These are phyloP conservation scores for Lentinula edodes DNA, from an alignment of 768 basidiomycete species.

Conservation along the genomic window DNA sequence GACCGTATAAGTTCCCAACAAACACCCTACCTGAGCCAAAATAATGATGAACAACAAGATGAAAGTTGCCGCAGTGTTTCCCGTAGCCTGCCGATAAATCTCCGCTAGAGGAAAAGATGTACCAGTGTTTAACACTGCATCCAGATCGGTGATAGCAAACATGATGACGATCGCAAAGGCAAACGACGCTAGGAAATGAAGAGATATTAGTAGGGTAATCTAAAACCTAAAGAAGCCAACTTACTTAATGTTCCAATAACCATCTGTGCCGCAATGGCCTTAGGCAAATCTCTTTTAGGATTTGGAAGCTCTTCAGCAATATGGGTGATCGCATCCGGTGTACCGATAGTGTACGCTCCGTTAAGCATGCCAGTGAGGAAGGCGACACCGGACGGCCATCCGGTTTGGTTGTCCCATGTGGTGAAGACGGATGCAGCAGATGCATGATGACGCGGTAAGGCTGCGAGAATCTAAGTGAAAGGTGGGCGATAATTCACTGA, in stretches of 20 bases:
- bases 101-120: conserved; percentile 12
- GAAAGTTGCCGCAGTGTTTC: conserved; percentile 11
- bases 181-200: conserved; percentile 7
- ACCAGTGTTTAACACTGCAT: conserved; percentile 12
- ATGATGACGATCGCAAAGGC: conserved; percentile 10
- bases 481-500: background rate
- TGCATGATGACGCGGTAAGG: conserved; percentile 8
- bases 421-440: conserved; percentile 11
- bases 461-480: conserved; percentile 8
- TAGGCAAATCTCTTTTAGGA: conserved; percentile 11
- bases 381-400: conserved; percentile 12
- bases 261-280: conserved; percentile 12
- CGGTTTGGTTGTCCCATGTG: conserved; percentile 11
- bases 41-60: conserved; percentile 9
- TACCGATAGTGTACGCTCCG: conserved; percentile 13
- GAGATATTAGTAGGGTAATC: background rate
- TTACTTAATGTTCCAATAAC: conserved; percentile 8
- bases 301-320: conserved; percentile 13
- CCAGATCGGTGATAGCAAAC: conserved; percentile 12
- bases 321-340: conserved; percentile 13
- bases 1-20: conserved; percentile 8
- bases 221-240: background rate
- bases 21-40: conserved; percentile 7
- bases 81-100: conserved; percentile 11
- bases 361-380: conserved; percentile 14